These are phyloP conservation scores for Chenopodium quinoa DNA, from an alignment of 148 eudicot species.

Conservation along the genomic window DNA sequence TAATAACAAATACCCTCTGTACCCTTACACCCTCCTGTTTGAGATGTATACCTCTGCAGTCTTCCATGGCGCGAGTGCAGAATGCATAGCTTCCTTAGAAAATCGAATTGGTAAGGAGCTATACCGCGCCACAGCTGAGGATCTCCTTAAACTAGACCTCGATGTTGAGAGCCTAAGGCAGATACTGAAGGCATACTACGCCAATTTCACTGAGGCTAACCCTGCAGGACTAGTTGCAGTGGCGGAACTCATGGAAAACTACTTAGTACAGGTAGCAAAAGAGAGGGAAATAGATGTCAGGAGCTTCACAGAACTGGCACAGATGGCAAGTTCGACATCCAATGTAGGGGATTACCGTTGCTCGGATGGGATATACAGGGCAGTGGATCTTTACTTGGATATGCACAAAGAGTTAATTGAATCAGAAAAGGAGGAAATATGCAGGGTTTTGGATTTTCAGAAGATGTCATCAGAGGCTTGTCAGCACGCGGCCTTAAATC, in stretches of 20 bases:
- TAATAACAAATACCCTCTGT: constrained; percentile 23
- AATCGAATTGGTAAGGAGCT: constrained; percentile 58
- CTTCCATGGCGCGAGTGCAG: constrained; percentile 27
- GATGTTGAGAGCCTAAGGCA: constrained; percentile 45
- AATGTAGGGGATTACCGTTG: constrained; percentile 27
- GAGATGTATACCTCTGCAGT: constrained; percentile 48
- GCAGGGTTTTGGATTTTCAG: constrained; percentile 52
- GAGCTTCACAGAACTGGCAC: constrained; percentile 46
- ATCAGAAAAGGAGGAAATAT: constrained; percentile 48
- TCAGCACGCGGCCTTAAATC: constrained; percentile 60
- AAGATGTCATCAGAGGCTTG: constrained; percentile 60
- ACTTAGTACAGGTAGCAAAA: constrained; percentile 53
- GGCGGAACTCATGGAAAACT: constrained; percentile 61
- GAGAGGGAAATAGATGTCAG: constrained; percentile 38
- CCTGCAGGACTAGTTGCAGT: constrained; percentile 38
- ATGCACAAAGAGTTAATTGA: constrained; percentile 56
- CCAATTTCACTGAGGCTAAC: constrained; percentile 28
- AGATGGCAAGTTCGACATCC: constrained; percentile 47
- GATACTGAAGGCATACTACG: constrained; percentile 60
- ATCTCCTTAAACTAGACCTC: constrained; percentile 50
- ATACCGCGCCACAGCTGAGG: constrained; percentile 42
- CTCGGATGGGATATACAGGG: constrained; percentile 62
- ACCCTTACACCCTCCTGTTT: constrained; percentile 42
- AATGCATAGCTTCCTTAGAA: constrained; percentile 50
- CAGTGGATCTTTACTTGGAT: constrained; percentile 54